These are phyloP conservation scores for Cryptosporidium sp. DNA, from an alignment of 169 alveolate genomes.

Conservation along the genomic window DNA sequence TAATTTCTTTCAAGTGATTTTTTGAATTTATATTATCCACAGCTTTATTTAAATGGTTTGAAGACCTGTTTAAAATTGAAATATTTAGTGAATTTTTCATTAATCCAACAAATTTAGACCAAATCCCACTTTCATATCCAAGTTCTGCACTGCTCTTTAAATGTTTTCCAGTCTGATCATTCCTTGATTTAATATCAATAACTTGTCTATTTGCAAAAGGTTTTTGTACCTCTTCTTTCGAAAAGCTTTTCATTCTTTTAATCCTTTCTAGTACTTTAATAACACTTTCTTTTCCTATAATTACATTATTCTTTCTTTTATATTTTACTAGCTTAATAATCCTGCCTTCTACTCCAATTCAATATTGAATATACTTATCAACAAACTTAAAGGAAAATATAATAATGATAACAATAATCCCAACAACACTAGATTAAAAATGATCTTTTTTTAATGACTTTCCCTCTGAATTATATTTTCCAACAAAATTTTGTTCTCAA, in stretches of 20 bases:
- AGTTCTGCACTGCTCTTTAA: neutral
- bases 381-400: no score
- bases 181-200: constrained; percentile 45
- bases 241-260: constrained; percentile 34
- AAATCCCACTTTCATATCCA: constrained; percentile 53
- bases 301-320: neutral
- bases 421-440: no score
- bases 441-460: no score
- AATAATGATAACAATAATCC: no score
- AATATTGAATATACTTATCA: neutral
- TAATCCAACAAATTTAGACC: constrained; percentile 59
- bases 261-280: neutral
- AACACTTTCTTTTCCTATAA: neutral
- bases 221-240: constrained; percentile 37
- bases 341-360: neutral
- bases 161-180: neutral
- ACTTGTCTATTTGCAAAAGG: constrained; percentile 56
- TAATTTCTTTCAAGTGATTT: constrained; percentile 42
- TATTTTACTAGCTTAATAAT: neutral
- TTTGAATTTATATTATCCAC: neutral
- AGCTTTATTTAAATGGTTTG: constrained; percentile 1
- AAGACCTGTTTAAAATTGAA: constrained; percentile 3
- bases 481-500: no score
- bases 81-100: constrained; percentile 59
- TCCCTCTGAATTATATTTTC: no score